Evolutionary conservation across 257 asterid species (phyloP), one percentile per base, ranked within the genome.

Genomic region (Lycium barbarum): DNA sequence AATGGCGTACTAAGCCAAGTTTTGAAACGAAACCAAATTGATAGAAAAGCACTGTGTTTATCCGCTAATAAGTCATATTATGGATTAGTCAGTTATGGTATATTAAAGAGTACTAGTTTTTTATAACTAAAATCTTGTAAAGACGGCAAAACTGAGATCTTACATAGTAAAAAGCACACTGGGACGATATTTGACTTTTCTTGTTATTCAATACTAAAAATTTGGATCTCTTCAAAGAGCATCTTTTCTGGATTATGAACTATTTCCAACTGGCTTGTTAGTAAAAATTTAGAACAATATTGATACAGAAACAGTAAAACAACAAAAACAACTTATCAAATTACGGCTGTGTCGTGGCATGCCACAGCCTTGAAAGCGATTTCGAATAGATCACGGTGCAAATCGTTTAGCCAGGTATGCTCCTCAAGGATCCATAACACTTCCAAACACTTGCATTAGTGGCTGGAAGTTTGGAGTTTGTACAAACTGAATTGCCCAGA

Each of bases 91-190:
- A 40, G 53, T 3, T 38, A 38, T 38, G 47, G n/a, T 35, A 35
- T 35, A 35, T 66, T 33, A 15, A 13, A 47, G 7, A 17, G 65
- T 18, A 58, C 9, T 40, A 40, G 0, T 36, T 7, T 70, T 68
- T 6, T 13, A 15, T 38, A 18, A 8, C 14, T 15, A 3, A 70
- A 3, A 70, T 70, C 54, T 68, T 3, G 7, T 38, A 68, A 68
- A 14, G 78, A 36, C 73, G 57, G 85, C 86, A 84, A 49, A 40
- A 71, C 86, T 87, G 82, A 70, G 87, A 84, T 87, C 33, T 72
- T 11, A 53, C 80, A 55, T 38, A 57, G 6, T 17, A 20, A 57
- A 47, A 84, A 79, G 18, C 51, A 67, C 22, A 36, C 18, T n/a
- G 33, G 49, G 18, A 80, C 35, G 47, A 2, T 20, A 26, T 33